Conservation (phyloP, 768 basidiomycete species). For the Mycena maculata region DNA sequence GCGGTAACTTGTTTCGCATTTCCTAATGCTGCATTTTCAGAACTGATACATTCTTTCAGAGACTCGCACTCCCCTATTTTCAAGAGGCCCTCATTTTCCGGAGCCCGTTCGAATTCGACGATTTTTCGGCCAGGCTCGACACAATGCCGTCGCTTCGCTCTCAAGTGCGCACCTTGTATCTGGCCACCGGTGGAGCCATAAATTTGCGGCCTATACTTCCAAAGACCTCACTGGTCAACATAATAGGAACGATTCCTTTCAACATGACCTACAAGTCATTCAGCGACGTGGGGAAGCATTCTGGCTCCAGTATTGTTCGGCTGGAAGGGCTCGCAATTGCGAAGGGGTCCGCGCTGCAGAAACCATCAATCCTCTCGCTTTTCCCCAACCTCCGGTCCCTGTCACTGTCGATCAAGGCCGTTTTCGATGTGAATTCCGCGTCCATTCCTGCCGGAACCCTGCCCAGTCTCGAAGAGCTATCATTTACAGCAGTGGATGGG, state of each 20-base stretch:
- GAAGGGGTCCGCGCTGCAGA: slow-evolving; percentile 2
- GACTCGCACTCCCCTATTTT: slow-evolving; percentile 20
- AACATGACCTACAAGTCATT: slow-evolving; percentile 6
- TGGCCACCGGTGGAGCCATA: background rate
- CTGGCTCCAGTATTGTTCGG: slow-evolving; percentile 16
- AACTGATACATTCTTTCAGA: slow-evolving; percentile 6
- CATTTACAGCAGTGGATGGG: background rate
- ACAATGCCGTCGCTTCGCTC: background rate
- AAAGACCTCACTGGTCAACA: background rate
- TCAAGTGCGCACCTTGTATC: slow-evolving; percentile 8
- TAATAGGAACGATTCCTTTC: background rate
- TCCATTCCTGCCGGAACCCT: slow-evolving; percentile 6
- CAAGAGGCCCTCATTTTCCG: slow-evolving; percentile 4
- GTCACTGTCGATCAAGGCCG: slow-evolving; percentile 1
- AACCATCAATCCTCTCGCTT: slow-evolving; percentile 10
- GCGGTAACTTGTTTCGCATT: slow-evolving; percentile 11
- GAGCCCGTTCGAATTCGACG: background rate
- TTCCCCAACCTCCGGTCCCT: slow-evolving; percentile 17
- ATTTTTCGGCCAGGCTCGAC: background rate
- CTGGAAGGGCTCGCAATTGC: slow-evolving; percentile 16
- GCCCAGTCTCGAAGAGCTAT: slow-evolving; percentile 16
- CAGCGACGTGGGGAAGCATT: slow-evolving; percentile 13
- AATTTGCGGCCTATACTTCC: slow-evolving; percentile 1
- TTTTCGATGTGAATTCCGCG: background rate
- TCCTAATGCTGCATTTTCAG: background rate